Conservation (phyloP, 352 stramenopile genomes). For the Globisporangium okanoganense region DNA sequence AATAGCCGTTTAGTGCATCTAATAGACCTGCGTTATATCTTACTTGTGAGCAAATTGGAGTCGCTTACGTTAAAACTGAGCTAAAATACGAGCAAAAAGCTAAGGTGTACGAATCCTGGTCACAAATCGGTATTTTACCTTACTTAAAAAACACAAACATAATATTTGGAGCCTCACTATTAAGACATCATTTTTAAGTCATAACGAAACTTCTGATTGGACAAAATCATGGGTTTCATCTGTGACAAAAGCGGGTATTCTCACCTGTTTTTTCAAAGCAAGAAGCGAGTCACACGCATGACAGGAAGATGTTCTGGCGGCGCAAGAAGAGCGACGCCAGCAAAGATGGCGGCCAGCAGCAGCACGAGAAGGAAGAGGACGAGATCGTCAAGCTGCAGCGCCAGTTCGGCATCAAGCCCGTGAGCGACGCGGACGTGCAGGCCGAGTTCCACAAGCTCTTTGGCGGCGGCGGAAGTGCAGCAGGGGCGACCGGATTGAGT, state of each 20-base stretch:
- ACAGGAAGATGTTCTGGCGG: conserved; percentile 54
- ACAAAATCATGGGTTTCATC: neutral
- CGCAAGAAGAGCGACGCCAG: conserved; percentile 28
- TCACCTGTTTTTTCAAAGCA: neutral
- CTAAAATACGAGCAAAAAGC: too few species aligned
- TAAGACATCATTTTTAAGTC: too few species aligned
- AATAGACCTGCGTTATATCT: too few species aligned
- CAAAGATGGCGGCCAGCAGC: neutral
- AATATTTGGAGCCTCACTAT: too few species aligned
- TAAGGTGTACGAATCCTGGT: too few species aligned
- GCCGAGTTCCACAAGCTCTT: conserved; percentile 60
- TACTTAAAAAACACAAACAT: too few species aligned
- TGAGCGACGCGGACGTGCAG: conserved; percentile 69
- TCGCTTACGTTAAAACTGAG: too few species aligned
- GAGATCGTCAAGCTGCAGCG: conserved; percentile 62
- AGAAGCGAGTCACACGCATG: neutral
- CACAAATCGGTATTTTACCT: too few species aligned
- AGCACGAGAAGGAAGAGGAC: conserved; percentile 20
- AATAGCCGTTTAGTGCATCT: too few species aligned
- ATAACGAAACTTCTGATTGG: conserved; percentile 2
- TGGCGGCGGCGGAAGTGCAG: conserved; percentile 9
- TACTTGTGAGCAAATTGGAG: too few species aligned
- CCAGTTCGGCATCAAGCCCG: conserved; percentile 71
- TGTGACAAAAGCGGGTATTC: neutral
- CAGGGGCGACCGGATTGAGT: conserved; percentile 22